Evolutionary conservation across 1,139 yeast species (phyloP), one percentile per base, ranked within the genome.

Genomic region (Candida neerlandica): DNA sequence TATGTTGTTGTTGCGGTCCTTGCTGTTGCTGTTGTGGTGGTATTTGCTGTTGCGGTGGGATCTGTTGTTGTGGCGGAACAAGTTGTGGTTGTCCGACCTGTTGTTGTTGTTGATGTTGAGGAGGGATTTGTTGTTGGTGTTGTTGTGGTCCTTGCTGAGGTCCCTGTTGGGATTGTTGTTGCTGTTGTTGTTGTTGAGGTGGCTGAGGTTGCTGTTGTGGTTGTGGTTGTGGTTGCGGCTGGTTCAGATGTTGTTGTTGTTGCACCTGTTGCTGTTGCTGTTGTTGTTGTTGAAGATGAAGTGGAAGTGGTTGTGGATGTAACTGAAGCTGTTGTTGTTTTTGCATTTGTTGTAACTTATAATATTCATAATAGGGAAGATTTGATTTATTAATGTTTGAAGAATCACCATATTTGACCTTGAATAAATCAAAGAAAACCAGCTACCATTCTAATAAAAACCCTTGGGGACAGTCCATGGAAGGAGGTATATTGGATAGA

Each of bases 361-460:
- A 35, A 18, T 43, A 43, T 15, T 43, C 45, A 35, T 43, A 35
- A 27, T 43, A 43, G 30, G 38, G 56, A 34, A 47, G 52, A 16
- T 46, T 50, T 16, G 48, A 43, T 51, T 84, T 73, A 53, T 80
- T 79, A n/a, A 82, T 50, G 43, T 59, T 63, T 23, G 42, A 39
- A 21, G 37, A 27, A 21, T 48, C 53, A 9, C 50, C 47, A 52
- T 68, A 84, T 59, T 89, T 78, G 2, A 96, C 96, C 61, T 87
- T 88, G 67, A 87, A 89, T 43, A 90, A 85, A 65, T 92, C 97
- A 97, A 97, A 92, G 64, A 91, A 92, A 30, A 91, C 84, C 70
- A 85, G 91, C 97, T 97, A 92, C 97, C 98, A 92, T 64, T 91
- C 97, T 59, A 81, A 85, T 42, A 91, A 71, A 61, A 89, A 91